Base-by-base conservation (phyloP, 2,329 filamentous ascomycete genomes). In the Furcasterigmium furcatum region DNA sequence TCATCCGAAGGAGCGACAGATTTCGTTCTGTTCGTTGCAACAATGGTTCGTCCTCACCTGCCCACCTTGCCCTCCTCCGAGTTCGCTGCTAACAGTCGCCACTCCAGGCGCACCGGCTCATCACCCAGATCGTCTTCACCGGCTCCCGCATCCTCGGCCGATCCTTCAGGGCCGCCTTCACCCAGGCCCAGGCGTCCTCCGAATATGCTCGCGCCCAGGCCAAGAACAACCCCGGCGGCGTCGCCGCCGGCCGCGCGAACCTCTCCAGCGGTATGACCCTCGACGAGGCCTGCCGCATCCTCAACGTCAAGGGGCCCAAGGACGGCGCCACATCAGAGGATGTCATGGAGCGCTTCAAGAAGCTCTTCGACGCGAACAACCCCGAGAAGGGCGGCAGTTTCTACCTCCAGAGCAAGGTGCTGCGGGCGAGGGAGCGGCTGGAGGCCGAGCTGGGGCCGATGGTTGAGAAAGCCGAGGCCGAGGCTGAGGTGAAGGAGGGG, bases 341-440 rank as follows among this genome's bases (percentile, higher is more conserved):
- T 54, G 84, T 96, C 45, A 85, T 87, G 69, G 83, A 87, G 56
- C 80, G 91, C 44, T 99, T 97, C 77, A 97, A 97, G 80, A 84
- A 86, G 53, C 73, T 99, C 40, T 99, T 96, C 64, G 94, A 99
- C 68, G 74, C 82, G 57, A 99, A 99, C 71, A 88, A 99, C 54
- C 92, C 94, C 10, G 79, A 95, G 68, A 96, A 96, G 62, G 94
- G 94, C 29, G 94, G 94, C 44, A 96, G 91, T 60, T 99, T 99
- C 70, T 99, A 99, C 68, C 77, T 99, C 41, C 94, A 99, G 71
- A 97, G 92, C 77, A 99, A 99, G 73, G 83, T 99, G 45, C 71
- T 97, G 56, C 79, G 94, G 51, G 94, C 94, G 47, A 82, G 92
- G 58, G 92, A 99, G 71, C 77, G 94, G 53, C 87, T 99, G 70